These are phyloP conservation scores for Bipolaris victoriae DNA, from an alignment of 2,329 filamentous ascomycete species.

Conservation along the genomic window DNA sequence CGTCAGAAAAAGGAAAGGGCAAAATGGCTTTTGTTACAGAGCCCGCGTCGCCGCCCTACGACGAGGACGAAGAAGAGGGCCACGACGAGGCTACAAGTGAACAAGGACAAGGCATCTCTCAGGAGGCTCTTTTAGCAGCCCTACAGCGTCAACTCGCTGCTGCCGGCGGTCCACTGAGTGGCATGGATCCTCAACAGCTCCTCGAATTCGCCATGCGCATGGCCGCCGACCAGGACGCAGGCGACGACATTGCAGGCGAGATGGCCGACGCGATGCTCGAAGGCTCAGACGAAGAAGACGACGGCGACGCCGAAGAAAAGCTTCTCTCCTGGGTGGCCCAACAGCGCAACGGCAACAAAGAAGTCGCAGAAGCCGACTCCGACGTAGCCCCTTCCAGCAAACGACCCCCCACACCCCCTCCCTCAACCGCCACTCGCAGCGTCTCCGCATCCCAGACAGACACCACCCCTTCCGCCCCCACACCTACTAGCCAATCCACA, in stretches of 20 bases:
- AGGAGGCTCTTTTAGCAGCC: conserved; percentile 48
- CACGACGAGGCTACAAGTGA: conserved; percentile 22
- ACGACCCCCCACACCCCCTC: conserved; percentile 28
- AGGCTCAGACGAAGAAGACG: conserved; percentile 40
- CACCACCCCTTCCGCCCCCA: conserved; percentile 12
- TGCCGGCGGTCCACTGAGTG: conserved; percentile 45
- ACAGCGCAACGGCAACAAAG: conserved; percentile 27
- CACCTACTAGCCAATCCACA: background rate
- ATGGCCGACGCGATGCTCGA: conserved; percentile 53
- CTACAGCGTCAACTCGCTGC: conserved; percentile 44
- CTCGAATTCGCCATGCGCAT: conserved; percentile 54
- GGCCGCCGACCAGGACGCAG: conserved; percentile 50
- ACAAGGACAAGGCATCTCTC: conserved; percentile 40
- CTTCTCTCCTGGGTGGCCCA: conserved; percentile 43
- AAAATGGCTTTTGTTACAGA: conserved; percentile 16
- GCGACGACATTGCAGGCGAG: conserved; percentile 52
- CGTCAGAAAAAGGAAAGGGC: conserved; percentile 17
- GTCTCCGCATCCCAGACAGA: conserved; percentile 3
- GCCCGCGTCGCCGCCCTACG: conserved; percentile 22
- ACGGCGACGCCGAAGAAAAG: conserved; percentile 37
- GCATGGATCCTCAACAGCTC: conserved; percentile 52
- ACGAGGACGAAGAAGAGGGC: conserved; percentile 24
- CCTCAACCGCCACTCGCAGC: conserved; percentile 31
- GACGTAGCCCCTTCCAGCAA: conserved; percentile 19
- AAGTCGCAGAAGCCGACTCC: conserved; percentile 16